Conservation (phyloP, 2,329 filamentous ascomycete genomes). For the Penicillium sp. region DNA sequence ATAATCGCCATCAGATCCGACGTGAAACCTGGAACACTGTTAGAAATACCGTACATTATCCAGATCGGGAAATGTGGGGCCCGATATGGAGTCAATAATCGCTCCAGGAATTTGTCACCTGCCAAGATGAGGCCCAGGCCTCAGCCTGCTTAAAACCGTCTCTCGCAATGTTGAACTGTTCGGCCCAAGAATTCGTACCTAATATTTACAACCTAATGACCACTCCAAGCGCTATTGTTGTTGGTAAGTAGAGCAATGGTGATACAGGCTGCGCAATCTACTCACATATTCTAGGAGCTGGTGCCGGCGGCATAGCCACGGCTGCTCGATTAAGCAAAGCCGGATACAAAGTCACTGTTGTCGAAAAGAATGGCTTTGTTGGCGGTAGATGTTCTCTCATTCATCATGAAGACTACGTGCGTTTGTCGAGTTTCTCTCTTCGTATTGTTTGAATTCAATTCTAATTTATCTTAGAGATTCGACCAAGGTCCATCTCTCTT, state of each 20-base stretch:
- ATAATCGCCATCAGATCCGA: too few relatives aligned
- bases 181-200: not conserved
- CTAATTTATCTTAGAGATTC: constrained; percentile 53
- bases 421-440: constrained; percentile 3
- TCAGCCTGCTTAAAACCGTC: not conserved
- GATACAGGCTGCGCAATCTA: not conserved
- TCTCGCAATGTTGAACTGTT: not conserved
- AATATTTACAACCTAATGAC: not conserved
- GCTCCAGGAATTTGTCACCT: not conserved
- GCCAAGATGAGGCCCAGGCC: not conserved
- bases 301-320: constrained; percentile 68
- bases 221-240: not conserved
- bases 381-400: constrained; percentile 70
- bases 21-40: not conserved
- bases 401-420: constrained; percentile 56
- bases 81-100: not conserved
- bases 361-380: constrained; percentile 74
- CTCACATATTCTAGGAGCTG: constrained; percentile 27
- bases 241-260: not conserved
- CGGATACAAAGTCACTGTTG: constrained; percentile 68
- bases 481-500: constrained; percentile 75
- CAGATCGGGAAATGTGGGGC: not conserved
- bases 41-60: not conserved
- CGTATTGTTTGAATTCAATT: not conserved
- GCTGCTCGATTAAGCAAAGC: constrained; percentile 69